phyloP scores from a whole-genome alignment of 805 yeast genomes.

The Candida pseudofarinosa region DNA sequence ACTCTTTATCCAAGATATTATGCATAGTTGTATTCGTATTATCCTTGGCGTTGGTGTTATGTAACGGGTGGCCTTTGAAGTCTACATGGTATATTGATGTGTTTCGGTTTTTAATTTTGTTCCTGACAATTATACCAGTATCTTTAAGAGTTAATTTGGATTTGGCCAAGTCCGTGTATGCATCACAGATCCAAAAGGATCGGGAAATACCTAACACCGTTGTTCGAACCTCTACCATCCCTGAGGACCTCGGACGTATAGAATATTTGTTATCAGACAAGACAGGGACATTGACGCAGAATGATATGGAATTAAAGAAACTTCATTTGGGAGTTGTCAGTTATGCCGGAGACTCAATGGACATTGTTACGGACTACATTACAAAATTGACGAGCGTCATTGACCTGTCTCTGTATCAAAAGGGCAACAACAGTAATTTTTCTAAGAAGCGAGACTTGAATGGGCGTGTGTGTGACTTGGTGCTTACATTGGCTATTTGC shows the following conservation, averaged over 20 bases:
- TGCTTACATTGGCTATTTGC: constrained; percentile 84
- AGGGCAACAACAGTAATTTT: constrained; percentile 1
- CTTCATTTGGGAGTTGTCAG: constrained; percentile 90
- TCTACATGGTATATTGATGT: constrained; percentile 84
- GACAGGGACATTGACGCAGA: constrained; percentile 96
- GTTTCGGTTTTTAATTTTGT: constrained; percentile 84
- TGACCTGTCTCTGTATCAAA: constrained; percentile 12
- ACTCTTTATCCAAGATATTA: constrained; percentile 78
- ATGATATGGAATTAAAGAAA: constrained; percentile 95
- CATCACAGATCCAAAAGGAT: constrained; percentile 92
- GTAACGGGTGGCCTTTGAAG: constrained; percentile 63
- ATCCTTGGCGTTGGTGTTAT: constrained; percentile 71
- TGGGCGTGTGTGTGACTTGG: constrained; percentile 71
- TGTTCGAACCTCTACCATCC: constrained; percentile 95
- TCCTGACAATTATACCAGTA: constrained; percentile 95
- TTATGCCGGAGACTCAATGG: constrained; percentile 89
- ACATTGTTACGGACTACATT: constrained; percentile 73
- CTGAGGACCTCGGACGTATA: constrained; percentile 94
- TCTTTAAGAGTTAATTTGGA: constrained; percentile 91
- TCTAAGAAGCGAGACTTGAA: constrained; percentile 63
- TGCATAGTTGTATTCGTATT: constrained; percentile 82
- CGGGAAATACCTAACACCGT: constrained; percentile 74
- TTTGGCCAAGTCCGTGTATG: constrained; percentile 92
- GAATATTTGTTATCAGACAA: constrained; percentile 91
- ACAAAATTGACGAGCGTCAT: constrained; percentile 21